Conservation (phyloP, 2,329 filamentous ascomycete species). For the Nemania sp. region DNA sequence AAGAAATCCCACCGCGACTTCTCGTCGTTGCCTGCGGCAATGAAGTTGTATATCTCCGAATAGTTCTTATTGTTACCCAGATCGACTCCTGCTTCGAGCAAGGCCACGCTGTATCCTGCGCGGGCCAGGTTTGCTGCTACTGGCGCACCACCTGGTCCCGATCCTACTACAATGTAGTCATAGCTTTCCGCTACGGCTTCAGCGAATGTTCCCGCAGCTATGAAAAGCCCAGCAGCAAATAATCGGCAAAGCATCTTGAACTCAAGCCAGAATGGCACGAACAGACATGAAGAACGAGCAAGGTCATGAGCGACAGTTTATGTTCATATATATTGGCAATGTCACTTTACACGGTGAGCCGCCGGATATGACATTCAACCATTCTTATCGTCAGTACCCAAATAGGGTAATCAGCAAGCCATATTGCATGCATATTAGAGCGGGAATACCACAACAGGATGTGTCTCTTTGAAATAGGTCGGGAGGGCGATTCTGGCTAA, state of each 20-base stretch:
- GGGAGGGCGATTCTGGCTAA: constrained; percentile 32
- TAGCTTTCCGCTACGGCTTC: constrained; percentile 30
- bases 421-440: constrained; percentile 11
- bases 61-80: constrained; percentile 40
- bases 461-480: constrained; percentile 6
- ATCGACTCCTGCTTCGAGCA: constrained; percentile 62
- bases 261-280: not conserved
- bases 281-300: not conserved
- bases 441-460: not conserved
- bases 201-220: constrained; percentile 22
- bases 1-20: constrained; percentile 59
- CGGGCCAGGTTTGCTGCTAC: constrained; percentile 58
- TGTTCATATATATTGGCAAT: constrained; percentile 21
- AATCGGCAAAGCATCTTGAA: constrained; percentile 30
- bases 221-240: constrained; percentile 26
- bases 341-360: not conserved
- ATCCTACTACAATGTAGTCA: constrained; percentile 56
- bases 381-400: constrained; percentile 4
- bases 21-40: constrained; percentile 48
- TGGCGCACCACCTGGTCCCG: constrained; percentile 58
- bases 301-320: not conserved
- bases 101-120: constrained; percentile 57
- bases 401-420: constrained; percentile 28
- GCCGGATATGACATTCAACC: not conserved
- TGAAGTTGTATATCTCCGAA: constrained; percentile 40